Evolutionary conservation across 139 green algal species (phyloP).

Genomic region (Astrephomene gubernaculifera): DNA sequence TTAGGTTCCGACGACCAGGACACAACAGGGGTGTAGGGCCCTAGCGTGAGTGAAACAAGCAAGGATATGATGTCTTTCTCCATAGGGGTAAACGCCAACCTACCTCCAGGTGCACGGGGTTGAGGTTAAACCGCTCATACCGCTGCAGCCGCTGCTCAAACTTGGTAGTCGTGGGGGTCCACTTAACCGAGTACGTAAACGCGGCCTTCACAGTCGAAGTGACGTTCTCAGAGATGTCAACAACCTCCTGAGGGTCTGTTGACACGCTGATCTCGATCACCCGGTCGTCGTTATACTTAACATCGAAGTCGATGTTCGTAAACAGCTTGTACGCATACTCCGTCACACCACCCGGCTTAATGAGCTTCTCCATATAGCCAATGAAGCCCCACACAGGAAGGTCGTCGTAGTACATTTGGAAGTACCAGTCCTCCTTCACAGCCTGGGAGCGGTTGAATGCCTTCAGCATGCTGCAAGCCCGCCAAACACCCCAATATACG

Average conservation of each 20-base stretch:
- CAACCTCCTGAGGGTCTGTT: conserved; percentile 74
- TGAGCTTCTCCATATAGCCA: conserved; percentile 76
- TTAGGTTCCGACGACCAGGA: too few relatives aligned
- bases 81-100: not conserved
- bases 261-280: conserved; percentile 95
- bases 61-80: too few relatives aligned
- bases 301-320: conserved; percentile 93
- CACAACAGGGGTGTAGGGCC: too few relatives aligned
- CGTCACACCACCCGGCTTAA: conserved; percentile 43
- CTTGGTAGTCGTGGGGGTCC: conserved; percentile 75
- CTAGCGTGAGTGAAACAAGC: too few relatives aligned
- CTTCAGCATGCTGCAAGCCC: not conserved
- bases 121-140: conserved; percentile 86
- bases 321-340: conserved; percentile 78
- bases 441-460: conserved; percentile 49
- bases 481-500: not conserved
- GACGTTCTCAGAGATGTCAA: conserved; percentile 62
- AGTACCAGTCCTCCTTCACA: conserved; percentile 77
- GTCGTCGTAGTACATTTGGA: conserved; percentile 93
- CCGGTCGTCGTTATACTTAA: conserved; percentile 84
- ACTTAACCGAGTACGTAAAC: conserved; percentile 91
- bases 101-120: conserved; percentile 92
- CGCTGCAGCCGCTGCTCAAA: conserved; percentile 89
- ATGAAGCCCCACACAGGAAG: conserved; percentile 98
- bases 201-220: conserved; percentile 55